Evolutionary conservation across 108 stramenopile species (phyloP).

Genomic region (Bacterosira constricta): DNA sequence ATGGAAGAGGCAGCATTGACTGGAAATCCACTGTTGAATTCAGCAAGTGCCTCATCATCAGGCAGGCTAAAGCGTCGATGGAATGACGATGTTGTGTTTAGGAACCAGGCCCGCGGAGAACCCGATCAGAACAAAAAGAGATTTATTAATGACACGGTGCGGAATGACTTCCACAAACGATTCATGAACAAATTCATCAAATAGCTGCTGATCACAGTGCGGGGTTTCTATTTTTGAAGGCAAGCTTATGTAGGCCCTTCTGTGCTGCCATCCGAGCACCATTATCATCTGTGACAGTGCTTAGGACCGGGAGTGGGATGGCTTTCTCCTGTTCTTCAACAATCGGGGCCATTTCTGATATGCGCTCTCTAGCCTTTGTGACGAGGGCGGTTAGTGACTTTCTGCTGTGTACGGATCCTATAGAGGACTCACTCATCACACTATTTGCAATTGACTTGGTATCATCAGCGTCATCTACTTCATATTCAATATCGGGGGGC

Average conservation of each 20-base stretch:
- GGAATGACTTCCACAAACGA: conserved; percentile 96
- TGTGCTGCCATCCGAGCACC: conserved; percentile 48
- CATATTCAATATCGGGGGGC: conserved; percentile 17
- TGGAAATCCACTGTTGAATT: conserved; percentile 87
- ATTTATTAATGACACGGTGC: conserved; percentile 97
- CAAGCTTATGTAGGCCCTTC: conserved; percentile 51
- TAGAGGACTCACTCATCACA: conserved; percentile 49
- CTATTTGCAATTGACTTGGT: conserved; percentile 43
- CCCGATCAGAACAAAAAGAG: conserved; percentile 84
- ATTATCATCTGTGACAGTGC: conserved; percentile 52
- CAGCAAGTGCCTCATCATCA: conserved; percentile 18
- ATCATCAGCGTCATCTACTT: conserved; percentile 39
- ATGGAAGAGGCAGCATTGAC: conserved; percentile 87
- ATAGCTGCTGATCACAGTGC: conserved; percentile 48
- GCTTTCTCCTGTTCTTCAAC: conserved; percentile 34
- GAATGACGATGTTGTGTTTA: conserved; percentile 99
- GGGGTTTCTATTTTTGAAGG: conserved; percentile 66
- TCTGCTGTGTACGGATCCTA: conserved; percentile 45
- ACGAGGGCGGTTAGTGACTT: conserved; percentile 49
- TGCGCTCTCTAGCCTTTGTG: conserved; percentile 34
- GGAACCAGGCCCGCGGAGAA: conserved; percentile 92
- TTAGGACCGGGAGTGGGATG: conserved; percentile 40
- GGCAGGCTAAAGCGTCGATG: conserved; percentile 86
- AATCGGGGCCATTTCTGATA: conserved; percentile 29
- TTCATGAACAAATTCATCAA: conserved; percentile 96